A percentile compares a stretch with the other conserved stretches of the same genome.
phyloP scores from a whole-genome alignment of 2,329 filamentous ascomycete species.

The Fulvia fulva region DNA sequence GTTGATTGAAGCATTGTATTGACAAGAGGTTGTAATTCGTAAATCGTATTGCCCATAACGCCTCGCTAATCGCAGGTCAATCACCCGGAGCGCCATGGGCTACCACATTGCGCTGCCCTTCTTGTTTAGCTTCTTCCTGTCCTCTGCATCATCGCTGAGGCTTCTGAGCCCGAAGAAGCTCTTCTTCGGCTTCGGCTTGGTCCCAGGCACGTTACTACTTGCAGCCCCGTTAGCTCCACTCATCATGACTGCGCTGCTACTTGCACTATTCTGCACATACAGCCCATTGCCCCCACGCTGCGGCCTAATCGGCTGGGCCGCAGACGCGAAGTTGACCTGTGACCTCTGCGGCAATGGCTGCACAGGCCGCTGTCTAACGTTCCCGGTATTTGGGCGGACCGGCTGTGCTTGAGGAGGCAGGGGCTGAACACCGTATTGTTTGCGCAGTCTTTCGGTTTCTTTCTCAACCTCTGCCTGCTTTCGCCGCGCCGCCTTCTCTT shows the following conservation, averaged over 20 bases:
- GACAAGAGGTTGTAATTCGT: neutral
- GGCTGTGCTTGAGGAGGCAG: constrained; percentile 5
- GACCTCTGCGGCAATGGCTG: constrained; percentile 23
- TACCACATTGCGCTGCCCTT: constrained; percentile 45
- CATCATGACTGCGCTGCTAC: constrained; percentile 30
- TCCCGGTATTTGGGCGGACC: constrained; percentile 10
- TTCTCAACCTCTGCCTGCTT: constrained; percentile 57
- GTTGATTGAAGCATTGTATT: neutral
- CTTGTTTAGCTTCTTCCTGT: constrained; percentile 36
- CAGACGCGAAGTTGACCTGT: constrained; percentile 13
- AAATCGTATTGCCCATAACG: neutral
- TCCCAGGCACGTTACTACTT: constrained; percentile 10
- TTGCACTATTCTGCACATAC: constrained; percentile 30
- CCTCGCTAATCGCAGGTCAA: neutral
- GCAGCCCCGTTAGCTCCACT: constrained; percentile 29
- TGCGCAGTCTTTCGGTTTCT: constrained; percentile 71
- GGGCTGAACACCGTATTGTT: constrained; percentile 58
- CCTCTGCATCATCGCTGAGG: constrained; percentile 27
- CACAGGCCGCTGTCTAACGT: constrained; percentile 13
- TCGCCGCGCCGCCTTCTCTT: constrained; percentile 55
- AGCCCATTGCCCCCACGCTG: constrained; percentile 23
- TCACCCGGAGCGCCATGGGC: too few relatives aligned
- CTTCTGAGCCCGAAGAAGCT: constrained; percentile 37
- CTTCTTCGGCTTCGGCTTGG: constrained; percentile 31
- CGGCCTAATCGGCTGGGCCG: constrained; percentile 11